Conservation (phyloP, 2,329 filamentous ascomycete species). For the Trichophyton simii region DNA sequence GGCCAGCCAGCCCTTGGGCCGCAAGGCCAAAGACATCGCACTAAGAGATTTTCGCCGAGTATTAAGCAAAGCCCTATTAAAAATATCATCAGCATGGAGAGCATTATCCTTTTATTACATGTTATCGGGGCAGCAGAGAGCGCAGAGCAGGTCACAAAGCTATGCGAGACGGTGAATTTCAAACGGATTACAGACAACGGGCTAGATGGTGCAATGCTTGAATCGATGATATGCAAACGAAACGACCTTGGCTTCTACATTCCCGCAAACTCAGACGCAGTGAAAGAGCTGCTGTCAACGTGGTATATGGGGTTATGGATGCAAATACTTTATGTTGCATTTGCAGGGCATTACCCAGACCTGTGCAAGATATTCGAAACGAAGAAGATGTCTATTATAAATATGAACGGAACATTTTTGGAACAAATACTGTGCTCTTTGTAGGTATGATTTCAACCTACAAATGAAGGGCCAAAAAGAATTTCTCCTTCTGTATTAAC, state of each 20-base stretch:
- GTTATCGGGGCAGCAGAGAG: slow-evolving; percentile 3
- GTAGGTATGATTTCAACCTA: not conserved
- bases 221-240: not conserved
- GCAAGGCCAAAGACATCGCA: not conserved
- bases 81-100: slow-evolving; percentile 1
- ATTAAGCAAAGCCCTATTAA: not conserved
- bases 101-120: slow-evolving; percentile 1
- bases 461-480: not conserved
- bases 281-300: not conserved
- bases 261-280: not conserved
- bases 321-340: slow-evolving; percentile 5
- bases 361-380: slow-evolving; percentile 6
- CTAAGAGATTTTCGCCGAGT: not conserved
- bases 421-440: not conserved
- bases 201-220: slow-evolving; percentile 3
- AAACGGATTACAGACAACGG: not conserved
- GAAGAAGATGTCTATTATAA: not conserved
- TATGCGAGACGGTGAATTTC: slow-evolving; percentile 4
- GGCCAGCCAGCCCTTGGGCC: not conserved
- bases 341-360: not conserved
- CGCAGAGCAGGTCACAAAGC: slow-evolving; percentile 1
- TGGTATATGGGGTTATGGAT: slow-evolving; percentile 6
- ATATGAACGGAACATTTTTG: slow-evolving; percentile 5
- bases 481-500: not conserved
- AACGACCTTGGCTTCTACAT: not conserved